Evolutionary conservation across 2,329 filamentous ascomycete species (phyloP), one percentile per base, ranked within the genome.

Genomic region (Ophiostoma australiae): DNA sequence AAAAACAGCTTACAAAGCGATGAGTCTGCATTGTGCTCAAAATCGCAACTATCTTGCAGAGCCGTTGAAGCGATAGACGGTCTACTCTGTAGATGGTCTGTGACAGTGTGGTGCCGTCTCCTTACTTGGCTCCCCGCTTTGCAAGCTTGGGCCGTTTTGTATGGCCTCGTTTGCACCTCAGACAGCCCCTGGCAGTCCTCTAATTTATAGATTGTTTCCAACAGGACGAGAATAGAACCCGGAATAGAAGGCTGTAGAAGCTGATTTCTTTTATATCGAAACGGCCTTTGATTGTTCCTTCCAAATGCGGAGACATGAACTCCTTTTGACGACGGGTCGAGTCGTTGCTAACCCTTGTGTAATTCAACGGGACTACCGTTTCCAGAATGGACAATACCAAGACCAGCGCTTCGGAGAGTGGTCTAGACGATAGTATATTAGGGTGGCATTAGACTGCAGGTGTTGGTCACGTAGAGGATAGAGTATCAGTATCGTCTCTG

Each of bases 161-260:
- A 23, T 58, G 52, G 52, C 48, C 48, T 55, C 55, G 55, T 61
- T 61, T 61, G 20, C 58, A 27, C 55, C 23, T 61, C 55, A 63
- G 58, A 63, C 58, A 63, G 27, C 58, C 58, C 58, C 58, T 58
- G 52, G 58, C 58, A 33, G 27, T 63, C 58, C 58, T 63, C 58
- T 63, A 33, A 63, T 63, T 33, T 63, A 17, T 31, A 13, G 17
- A 33, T 17, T n/a, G 58, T 63, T 33, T 63, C 27, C 52, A 58
- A 11, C 17, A 48, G 17, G 52, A 48, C 44, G 6, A n/a, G 11
- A 48, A 48, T 48, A 48, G 39, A 41, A 11, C 10, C 15, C 3
- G 10, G 39, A 48, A 48, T 48, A 48, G 20, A 48, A 48, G 20
- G 44, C 17, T 48, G 44, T n/a, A 48, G 44, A n/a, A 8, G 17